A percentile compares a stretch with the other conserved stretches of the same genome.
phyloP scores from a whole-genome alignment of 768 basidiomycete species.

The Amanita rimosa region DNA sequence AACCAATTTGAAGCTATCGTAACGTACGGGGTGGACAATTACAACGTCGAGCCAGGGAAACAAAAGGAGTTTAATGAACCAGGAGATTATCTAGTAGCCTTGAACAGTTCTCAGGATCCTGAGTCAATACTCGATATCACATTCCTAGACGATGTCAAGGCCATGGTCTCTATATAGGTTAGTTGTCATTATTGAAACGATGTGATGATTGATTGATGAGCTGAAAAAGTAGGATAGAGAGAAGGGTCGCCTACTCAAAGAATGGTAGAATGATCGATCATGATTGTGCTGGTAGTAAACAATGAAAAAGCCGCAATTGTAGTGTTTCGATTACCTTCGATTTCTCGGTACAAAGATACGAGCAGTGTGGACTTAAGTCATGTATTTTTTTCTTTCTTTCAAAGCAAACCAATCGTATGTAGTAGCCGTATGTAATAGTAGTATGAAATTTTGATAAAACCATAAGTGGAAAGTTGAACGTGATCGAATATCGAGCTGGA shows the following conservation, averaged over 20 bases:
- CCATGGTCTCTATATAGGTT: neutral
- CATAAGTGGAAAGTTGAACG: neutral
- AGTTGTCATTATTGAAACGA: neutral
- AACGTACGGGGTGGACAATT: neutral
- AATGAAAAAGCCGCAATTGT: neutral
- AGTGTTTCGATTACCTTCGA: neutral
- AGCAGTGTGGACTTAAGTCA: neutral
- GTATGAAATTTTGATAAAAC: neutral
- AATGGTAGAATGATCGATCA: neutral
- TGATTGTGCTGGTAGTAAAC: neutral
- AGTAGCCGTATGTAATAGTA: neutral
- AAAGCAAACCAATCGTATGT: neutral
- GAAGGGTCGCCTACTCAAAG: neutral
- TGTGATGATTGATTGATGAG: neutral
- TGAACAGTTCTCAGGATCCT: neutral
- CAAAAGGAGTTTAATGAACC: neutral
- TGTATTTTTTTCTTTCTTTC: neutral
- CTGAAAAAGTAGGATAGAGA: neutral
- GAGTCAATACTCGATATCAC: neutral
- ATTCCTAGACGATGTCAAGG: neutral
- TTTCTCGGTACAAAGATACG: neutral
- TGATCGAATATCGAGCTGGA: neutral
- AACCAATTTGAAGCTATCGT: neutral
- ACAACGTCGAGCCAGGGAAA: neutral
- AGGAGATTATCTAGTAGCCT: neutral